Conservation (phyloP, 768 basidiomycete genomes). For the Mrakia hoshinonis region DNA sequence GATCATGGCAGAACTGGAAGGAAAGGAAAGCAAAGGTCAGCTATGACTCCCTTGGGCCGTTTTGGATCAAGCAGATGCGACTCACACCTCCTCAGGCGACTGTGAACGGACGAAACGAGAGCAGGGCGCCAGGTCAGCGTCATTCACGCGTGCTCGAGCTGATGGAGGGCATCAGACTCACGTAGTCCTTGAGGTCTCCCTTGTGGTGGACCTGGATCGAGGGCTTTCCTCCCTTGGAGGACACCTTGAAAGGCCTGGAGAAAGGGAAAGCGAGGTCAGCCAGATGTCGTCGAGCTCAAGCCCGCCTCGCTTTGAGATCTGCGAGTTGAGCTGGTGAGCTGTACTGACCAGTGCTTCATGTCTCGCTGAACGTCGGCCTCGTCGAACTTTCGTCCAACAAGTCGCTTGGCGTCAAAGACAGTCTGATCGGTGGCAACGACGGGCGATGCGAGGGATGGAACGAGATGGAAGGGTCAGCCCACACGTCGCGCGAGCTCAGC, state of each 20-base stretch:
- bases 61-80: background rate
- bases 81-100: constrained; percentile 76
- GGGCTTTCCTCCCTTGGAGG: constrained; percentile 73
- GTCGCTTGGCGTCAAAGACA: constrained; percentile 28
- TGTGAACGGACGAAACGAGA: constrained; percentile 36
- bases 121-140: background rate
- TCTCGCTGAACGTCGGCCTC: constrained; percentile 73
- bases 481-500: background rate
- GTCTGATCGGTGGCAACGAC: background rate
- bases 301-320: background rate
- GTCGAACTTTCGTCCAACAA: constrained; percentile 45
- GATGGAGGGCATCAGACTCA: constrained; percentile 43
- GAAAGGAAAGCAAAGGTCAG: background rate
- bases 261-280: background rate
- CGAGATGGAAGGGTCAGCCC: constrained; percentile 56
- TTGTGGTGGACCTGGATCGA: constrained; percentile 67
- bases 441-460: constrained; percentile 72
- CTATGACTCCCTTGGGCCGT: too few species aligned
- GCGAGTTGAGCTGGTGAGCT: background rate
- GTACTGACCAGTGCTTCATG: constrained; percentile 64
- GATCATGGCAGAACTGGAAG: constrained; percentile 70
- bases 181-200: constrained; percentile 71
- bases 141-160: too few species aligned
- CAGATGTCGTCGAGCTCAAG: background rate
- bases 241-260: constrained; percentile 59